These are phyloP conservation scores for Ustilago hordei DNA, from an alignment of 1,284 basidiomycete genomes.

Conservation along the genomic window DNA sequence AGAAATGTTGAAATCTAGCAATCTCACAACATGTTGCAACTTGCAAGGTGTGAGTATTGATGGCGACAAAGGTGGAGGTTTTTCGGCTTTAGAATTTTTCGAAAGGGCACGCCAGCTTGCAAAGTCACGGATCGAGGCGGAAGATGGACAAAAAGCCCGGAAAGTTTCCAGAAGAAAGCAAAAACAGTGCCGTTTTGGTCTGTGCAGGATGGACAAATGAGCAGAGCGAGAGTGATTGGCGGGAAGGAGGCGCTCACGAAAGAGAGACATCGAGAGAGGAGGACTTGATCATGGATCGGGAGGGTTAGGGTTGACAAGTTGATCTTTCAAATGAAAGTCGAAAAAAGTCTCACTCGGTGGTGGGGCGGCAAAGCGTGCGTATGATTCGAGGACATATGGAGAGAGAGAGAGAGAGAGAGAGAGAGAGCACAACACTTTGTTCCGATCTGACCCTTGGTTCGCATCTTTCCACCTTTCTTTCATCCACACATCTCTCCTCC, in stretches of 20 bases:
- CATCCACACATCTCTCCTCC: background rate
- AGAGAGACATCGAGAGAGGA: no score
- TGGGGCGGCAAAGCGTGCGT: background rate
- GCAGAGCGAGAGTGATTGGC: background rate
- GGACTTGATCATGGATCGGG: background rate
- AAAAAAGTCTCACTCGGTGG: background rate
- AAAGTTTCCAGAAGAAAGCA: background rate
- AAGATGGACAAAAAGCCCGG: background rate
- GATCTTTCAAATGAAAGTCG: background rate
- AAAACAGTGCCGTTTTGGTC: background rate
- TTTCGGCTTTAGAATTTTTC: no score
- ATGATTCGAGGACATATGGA: background rate
- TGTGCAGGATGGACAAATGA: no score
- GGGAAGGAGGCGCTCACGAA: background rate
- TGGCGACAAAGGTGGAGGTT: no score
- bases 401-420: no score
- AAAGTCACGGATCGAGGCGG: slow-evolving; percentile 32
- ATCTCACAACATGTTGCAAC: background rate
- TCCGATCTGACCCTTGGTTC: background rate
- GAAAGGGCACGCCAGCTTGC: no score
- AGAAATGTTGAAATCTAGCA: background rate
- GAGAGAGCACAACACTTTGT: background rate
- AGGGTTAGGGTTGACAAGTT: background rate
- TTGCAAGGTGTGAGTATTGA: no score
- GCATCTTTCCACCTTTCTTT: slow-evolving; percentile 14